These are phyloP conservation scores for Chlamydomonas sphaeroides DNA, from an alignment of 139 green algal genomes.

Conservation along the genomic window DNA sequence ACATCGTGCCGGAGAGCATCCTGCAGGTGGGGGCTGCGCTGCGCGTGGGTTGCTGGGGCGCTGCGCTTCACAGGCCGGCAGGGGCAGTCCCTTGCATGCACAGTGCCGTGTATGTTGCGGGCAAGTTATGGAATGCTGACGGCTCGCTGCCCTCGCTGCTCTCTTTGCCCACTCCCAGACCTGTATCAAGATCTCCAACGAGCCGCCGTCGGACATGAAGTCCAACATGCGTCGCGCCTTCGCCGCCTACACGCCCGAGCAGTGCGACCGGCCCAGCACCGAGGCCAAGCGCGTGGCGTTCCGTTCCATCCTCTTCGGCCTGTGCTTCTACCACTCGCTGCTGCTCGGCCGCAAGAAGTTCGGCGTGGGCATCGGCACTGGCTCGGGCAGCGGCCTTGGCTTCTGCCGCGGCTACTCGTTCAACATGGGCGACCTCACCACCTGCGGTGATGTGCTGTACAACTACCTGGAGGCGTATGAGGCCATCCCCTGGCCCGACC, in stretches of 20 bases:
- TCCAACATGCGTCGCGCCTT: slow-evolving; percentile 89
- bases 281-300: slow-evolving; percentile 76
- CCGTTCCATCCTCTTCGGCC: slow-evolving; percentile 82
- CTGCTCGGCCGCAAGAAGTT: slow-evolving; percentile 93
- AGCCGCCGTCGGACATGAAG: slow-evolving; percentile 87
- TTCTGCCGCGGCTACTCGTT: slow-evolving; percentile 92
- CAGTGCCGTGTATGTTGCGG: no score
- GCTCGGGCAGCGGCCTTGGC: slow-evolving; percentile 82
- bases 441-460: slow-evolving; percentile 86
- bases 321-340: slow-evolving; percentile 94
- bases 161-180: slow-evolving; percentile 49
- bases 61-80: no score
- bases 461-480: slow-evolving; percentile 89
- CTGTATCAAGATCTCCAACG: slow-evolving; percentile 87
- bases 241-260: slow-evolving; percentile 75
- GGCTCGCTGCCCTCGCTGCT: no score
- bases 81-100: no score
- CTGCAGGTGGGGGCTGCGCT: slow-evolving; percentile 71
- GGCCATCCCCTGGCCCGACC: slow-evolving; percentile 80
- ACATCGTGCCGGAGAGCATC: slow-evolving; percentile 87
- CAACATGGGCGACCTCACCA: slow-evolving; percentile 89
- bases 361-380: slow-evolving; percentile 84
- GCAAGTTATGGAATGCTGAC: no score
- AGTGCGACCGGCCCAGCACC: slow-evolving; percentile 67
- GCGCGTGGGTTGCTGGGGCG: no score